These are phyloP conservation scores for Multifurca ochricompacta DNA, from an alignment of 768 basidiomycete species.

Conservation along the genomic window DNA sequence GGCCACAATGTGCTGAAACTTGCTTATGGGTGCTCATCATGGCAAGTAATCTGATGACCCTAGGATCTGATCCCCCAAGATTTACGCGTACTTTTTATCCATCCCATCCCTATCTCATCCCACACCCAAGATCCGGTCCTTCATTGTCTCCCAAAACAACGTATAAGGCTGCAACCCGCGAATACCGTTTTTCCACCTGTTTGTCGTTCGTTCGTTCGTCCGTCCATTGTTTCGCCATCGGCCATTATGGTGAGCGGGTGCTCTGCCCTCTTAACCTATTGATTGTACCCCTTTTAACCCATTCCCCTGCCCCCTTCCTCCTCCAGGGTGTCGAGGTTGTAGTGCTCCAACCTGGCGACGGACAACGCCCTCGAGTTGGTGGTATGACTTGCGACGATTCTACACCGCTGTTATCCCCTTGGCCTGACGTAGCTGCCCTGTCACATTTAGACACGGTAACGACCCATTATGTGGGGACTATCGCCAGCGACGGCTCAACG, in stretches of 20 bases:
- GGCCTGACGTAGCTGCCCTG: neutral
- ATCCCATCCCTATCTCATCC: neutral
- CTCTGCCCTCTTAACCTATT: neutral
- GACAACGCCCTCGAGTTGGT: slow-evolving; percentile 56
- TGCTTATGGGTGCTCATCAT: neutral
- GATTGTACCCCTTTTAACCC: neutral
- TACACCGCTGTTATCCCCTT: neutral
- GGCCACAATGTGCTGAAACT: neutral
- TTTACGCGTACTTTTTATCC: neutral
- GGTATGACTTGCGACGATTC: slow-evolving; percentile 37
- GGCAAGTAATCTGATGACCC: slow-evolving; percentile 3
- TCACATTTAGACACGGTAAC: slow-evolving; percentile 49
- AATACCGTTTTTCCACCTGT: neutral
- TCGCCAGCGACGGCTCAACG: slow-evolving; percentile 41
- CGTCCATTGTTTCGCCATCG: too few species aligned
- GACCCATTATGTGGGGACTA: slow-evolving; percentile 75
- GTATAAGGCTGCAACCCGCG: neutral
- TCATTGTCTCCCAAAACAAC: too few species aligned
- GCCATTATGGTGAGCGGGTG: neutral
- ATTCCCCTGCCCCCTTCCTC: neutral
- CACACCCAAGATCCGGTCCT: neutral
- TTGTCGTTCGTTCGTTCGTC: too few species aligned
- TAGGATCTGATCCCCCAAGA: neutral
- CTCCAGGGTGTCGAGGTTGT: slow-evolving; percentile 65
- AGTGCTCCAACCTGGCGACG: slow-evolving; percentile 50